A percentile compares a stretch with the other conserved stretches of the same genome.
Conservation (phyloP, 2,329 filamentous ascomycete genomes). For the Ceratocystis destructans region DNA sequence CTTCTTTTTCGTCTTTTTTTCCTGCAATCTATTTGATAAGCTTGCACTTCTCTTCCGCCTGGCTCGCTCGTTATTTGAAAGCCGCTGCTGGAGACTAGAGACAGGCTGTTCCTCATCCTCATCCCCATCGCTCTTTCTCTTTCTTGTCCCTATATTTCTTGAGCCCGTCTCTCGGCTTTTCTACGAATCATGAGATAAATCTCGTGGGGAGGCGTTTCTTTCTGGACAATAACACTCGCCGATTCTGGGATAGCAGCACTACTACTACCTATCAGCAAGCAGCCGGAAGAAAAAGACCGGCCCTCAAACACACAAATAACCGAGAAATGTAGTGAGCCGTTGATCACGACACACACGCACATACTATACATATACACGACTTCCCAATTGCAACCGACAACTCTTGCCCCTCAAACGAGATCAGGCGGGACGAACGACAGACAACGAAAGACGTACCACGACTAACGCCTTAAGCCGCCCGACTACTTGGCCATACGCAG, state of each 20-base stretch:
- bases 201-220: background rate
- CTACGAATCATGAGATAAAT: background rate
- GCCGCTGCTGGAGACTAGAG: background rate
- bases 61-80: background rate
- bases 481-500: background rate
- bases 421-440: too few relatives aligned
- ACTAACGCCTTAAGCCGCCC: background rate
- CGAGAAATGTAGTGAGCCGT: background rate
- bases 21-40: background rate
- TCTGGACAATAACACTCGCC: background rate
- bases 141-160: background rate
- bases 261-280: background rate
- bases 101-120: background rate
- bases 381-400: too few relatives aligned
- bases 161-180: background rate
- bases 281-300: background rate
- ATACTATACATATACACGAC: background rate
- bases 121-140: background rate
- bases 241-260: background rate
- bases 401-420: too few relatives aligned
- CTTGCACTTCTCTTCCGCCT: too few relatives aligned
- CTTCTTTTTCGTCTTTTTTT: background rate
- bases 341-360: slow-evolving; percentile 1
- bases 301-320: background rate
- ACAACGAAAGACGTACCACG: background rate